Evolutionary conservation across 2,329 filamentous ascomycete species (phyloP), one percentile per base, ranked within the genome.

Genomic region (Leptographium radiaticola): DNA sequence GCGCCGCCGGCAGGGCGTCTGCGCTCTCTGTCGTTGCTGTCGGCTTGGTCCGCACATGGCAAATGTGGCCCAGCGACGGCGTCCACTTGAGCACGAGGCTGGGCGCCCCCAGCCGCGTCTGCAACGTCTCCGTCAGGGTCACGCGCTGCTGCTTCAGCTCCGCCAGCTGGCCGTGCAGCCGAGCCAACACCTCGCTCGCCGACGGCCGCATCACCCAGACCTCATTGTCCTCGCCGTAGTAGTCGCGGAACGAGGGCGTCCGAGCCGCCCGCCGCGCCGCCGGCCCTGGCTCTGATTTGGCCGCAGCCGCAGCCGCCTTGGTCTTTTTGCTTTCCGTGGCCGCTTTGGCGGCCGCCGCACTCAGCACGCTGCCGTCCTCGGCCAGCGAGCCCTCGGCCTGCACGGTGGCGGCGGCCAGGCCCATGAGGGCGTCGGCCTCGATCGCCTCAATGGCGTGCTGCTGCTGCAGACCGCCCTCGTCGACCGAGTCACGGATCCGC

Each of bases 381-480:
- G 83, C 81, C 36, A 75, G 72, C 1, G 76, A 74, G 4, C 81
- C 86, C 65, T 89, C 85, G 36, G 77, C 75, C 31, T 75, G 72
- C 20, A 88, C 74, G 12, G 91, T 78, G 54, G 85, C 77, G 64
- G 89, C 80, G 7, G 88, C 88, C 49, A 95, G 72, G 1, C 80
- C 79, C 30, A 87, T 79, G 61, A 93, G 81, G 56, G 84, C 79
- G 20, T 76, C 80, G 0, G 83, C 81, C 58, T 87, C 81, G 52
- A 77, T 81, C 57, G 91, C 83, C 60, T 93, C 83, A 1, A 84
- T 76, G 39, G 84, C 79, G 62, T 96, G 90, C 62, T 87, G 84
- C 59, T 87, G 81, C 16, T 83, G 75, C n/a, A 97, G 72, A 0
- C 89, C 88, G 58, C 96, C 90, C 68, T 97, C 93, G 62, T 98